Conservation (phyloP, 306 rosid species). For the barrel medic (Medicago truncatula) region DNA sequence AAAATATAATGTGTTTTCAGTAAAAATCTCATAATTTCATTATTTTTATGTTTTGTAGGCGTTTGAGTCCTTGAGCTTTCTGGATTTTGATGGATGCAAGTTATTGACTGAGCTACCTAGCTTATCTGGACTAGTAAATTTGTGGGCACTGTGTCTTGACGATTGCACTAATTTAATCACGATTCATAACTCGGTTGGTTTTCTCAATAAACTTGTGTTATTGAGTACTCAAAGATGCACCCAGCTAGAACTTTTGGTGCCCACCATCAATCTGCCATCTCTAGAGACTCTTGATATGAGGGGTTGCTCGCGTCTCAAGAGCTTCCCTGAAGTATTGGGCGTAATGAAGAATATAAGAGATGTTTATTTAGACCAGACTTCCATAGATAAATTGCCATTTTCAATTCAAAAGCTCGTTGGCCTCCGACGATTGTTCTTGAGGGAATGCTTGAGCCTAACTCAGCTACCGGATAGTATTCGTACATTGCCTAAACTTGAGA, state of each 20-base stretch:
- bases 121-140: neutral
- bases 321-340: constrained; percentile 12
- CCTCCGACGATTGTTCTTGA: neutral
- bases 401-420: constrained; percentile 18
- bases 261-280: constrained; percentile 19
- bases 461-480: constrained; percentile 7
- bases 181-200: constrained; percentile 18
- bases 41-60: neutral
- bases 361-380: constrained; percentile 18
- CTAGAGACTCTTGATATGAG: constrained; percentile 30
- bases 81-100: constrained; percentile 12
- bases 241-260: constrained; percentile 1
- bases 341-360: constrained; percentile 26
- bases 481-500: constrained; percentile 12
- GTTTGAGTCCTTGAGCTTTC: neutral
- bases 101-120: neutral
- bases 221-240: constrained; percentile 28
- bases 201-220: constrained; percentile 14
- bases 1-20: neutral
- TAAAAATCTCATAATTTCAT: neutral
- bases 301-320: constrained; percentile 7
- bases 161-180: neutral
- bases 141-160: neutral
- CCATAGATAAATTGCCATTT: constrained; percentile 14
- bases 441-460: neutral